These are phyloP conservation scores for Amorphotheca resinae DNA, from an alignment of 495 filamentous ascomycete species.

Conservation along the genomic window DNA sequence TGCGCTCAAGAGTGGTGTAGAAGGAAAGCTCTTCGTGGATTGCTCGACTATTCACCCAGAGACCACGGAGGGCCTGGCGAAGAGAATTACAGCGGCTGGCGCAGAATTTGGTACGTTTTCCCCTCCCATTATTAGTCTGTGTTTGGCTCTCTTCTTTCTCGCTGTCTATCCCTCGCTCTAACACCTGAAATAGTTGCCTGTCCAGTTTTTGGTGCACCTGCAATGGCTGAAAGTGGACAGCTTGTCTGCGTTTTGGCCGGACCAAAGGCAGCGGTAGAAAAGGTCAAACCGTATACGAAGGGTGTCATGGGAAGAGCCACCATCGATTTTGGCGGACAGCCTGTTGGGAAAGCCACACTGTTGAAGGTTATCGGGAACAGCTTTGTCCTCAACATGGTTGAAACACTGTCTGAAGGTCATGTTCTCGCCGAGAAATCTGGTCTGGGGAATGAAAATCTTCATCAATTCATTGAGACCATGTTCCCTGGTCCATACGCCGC, in stretches of 20 bases:
- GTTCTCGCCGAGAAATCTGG: conserved; percentile 72
- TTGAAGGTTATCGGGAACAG: conserved; percentile 83
- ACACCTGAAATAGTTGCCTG: conserved; percentile 37
- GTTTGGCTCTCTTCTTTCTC: not conserved
- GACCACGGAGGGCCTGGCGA: conserved; percentile 52
- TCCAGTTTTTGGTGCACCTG: conserved; percentile 73
- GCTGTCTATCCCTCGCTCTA: no score
- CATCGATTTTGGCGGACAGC: conserved; percentile 57
- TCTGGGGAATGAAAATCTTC: conserved; percentile 54
- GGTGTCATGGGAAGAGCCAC: conserved; percentile 63
- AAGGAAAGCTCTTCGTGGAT: conserved; percentile 67
- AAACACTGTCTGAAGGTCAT: conserved; percentile 63
- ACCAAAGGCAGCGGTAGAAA: conserved; percentile 42
- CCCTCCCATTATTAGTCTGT: not conserved
- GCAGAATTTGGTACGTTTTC: conserved; percentile 43
- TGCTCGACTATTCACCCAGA: conserved; percentile 84
- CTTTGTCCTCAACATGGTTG: conserved; percentile 74
- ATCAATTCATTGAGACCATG: conserved; percentile 49
- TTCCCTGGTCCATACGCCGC: conserved; percentile 49
- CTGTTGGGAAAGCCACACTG: conserved; percentile 41
- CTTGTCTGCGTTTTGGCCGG: conserved; percentile 72
- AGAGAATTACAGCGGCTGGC: conserved; percentile 40
- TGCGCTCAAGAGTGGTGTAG: conserved; percentile 40
- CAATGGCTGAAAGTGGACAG: conserved; percentile 62
- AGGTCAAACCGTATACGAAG: conserved; percentile 59